Conservation (phyloP, 257 asterid genomes). For the Haberlea rhodopensis region DNA sequence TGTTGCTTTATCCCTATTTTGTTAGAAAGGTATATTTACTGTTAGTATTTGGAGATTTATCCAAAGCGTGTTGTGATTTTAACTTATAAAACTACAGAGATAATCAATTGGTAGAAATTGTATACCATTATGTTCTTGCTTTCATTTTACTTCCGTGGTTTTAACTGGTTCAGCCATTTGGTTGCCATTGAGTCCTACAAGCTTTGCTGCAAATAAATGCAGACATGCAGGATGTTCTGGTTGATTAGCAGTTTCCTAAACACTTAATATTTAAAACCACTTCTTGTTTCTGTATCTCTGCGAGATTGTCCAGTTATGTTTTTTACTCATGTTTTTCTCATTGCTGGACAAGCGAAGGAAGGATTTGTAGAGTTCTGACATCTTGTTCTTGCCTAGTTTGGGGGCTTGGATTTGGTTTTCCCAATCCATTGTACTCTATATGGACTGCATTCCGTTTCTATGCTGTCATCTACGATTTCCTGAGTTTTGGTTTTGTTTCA, state of each 20-base stretch:
- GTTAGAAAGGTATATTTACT: neutral
- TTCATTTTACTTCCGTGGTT: neutral
- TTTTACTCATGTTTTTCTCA: neutral
- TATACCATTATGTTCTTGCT: neutral
- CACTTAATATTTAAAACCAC: neutral
- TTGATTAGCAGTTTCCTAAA: neutral
- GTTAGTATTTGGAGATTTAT: neutral
- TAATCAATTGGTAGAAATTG: neutral
- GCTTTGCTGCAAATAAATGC: neutral
- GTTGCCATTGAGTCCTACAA: neutral
- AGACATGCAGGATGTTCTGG: too few relatives aligned
- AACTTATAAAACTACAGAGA: neutral
- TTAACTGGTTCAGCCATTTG: neutral
- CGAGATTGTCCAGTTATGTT: too few relatives aligned
- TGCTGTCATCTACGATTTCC: constrained; percentile 16
- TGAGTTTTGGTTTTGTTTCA: constrained; percentile 23
- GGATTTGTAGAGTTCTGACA: neutral
- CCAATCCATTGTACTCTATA: too few relatives aligned
- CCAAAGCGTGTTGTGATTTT: neutral
- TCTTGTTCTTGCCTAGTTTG: neutral
- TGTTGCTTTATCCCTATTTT: neutral
- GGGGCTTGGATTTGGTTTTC: too few relatives aligned
- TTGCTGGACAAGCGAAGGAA: neutral
- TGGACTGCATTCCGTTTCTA: too few relatives aligned
- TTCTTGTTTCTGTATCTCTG: neutral